These are phyloP conservation scores for Lactifluus volemus DNA, from an alignment of 768 basidiomycete genomes.

Conservation along the genomic window DNA sequence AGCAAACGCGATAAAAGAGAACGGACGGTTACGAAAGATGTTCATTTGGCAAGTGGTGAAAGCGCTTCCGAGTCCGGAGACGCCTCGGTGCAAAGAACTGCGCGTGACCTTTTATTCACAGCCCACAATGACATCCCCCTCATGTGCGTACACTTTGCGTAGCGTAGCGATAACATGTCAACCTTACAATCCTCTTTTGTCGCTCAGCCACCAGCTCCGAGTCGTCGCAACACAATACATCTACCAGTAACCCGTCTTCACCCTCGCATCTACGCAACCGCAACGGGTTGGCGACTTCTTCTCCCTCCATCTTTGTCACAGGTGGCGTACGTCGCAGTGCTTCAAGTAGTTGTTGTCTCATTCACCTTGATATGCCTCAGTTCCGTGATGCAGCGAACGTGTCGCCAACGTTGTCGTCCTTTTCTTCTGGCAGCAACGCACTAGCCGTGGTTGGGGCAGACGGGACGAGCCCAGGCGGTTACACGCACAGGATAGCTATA, in stretches of 20 bases:
- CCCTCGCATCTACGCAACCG: conserved; percentile 5
- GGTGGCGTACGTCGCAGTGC: conserved; percentile 5
- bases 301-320: conserved; percentile 7
- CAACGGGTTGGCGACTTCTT: background rate
- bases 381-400: conserved; percentile 10
- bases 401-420: conserved; percentile 13
- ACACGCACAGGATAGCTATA: conserved; percentile 36
- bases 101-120: conserved; percentile 11
- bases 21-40: conserved; percentile 74
- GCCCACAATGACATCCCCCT: background rate
- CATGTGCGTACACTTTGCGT: background rate
- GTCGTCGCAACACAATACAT: background rate
- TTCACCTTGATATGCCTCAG: background rate
- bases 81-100: background rate
- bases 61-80: conserved; percentile 8
- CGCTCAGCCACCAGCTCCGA: background rate
- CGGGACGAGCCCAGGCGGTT: conserved; percentile 13
- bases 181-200: background rate
- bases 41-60: conserved; percentile 51
- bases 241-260: background rate
- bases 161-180: background rate
- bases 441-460: background rate
- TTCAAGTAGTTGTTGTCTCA: background rate
- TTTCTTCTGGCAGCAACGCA: conserved; percentile 7
- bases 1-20: conserved; percentile 5